Conservation (phyloP, 192 early-diverging fungal species). For the Piromyces sp. region DNA sequence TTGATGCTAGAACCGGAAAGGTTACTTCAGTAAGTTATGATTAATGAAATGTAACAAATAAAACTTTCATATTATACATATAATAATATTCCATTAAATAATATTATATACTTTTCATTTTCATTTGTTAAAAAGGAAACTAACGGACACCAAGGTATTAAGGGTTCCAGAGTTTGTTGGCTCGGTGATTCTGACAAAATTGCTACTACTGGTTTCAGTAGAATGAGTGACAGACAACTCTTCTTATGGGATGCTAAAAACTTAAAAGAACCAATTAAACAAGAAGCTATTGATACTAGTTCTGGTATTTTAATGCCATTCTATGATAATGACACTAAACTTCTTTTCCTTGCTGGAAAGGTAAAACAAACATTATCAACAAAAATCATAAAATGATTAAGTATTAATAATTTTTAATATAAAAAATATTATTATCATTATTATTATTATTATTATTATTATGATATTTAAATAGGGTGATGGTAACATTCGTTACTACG, state of each 20-base stretch:
- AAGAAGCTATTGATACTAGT: slow-evolving; percentile 70
- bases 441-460: no score
- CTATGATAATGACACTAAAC: slow-evolving; percentile 76
- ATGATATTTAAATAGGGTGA: slow-evolving; percentile 40
- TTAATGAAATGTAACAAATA: no score
- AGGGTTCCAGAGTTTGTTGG: slow-evolving; percentile 86
- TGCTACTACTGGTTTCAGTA: slow-evolving; percentile 85
- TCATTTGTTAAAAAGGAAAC: slow-evolving; percentile 36
- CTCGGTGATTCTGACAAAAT: slow-evolving; percentile 64
- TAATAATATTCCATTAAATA: no score
- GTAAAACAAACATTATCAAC: slow-evolving; percentile 16
- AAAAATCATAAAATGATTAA: no score
- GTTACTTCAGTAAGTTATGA: slow-evolving; percentile 39
- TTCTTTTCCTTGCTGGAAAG: slow-evolving; percentile 91
- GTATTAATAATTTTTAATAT: not conserved
- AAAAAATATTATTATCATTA: not conserved
- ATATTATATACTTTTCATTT: no score
- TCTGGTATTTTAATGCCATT: slow-evolving; percentile 93
- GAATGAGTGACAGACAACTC: slow-evolving; percentile 84
- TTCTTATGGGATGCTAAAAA: slow-evolving; percentile 67
- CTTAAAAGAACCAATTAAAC: slow-evolving; percentile 48
- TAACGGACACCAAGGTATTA: slow-evolving; percentile 81
- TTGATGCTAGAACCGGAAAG: slow-evolving; percentile 76
- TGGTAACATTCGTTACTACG: slow-evolving; percentile 97
- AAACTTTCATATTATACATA: no score